Evolutionary conservation across 192 early-diverging fungal genomes (phyloP), one percentile per base, ranked within the genome.

Genomic region (Dissophora globulifera): DNA sequence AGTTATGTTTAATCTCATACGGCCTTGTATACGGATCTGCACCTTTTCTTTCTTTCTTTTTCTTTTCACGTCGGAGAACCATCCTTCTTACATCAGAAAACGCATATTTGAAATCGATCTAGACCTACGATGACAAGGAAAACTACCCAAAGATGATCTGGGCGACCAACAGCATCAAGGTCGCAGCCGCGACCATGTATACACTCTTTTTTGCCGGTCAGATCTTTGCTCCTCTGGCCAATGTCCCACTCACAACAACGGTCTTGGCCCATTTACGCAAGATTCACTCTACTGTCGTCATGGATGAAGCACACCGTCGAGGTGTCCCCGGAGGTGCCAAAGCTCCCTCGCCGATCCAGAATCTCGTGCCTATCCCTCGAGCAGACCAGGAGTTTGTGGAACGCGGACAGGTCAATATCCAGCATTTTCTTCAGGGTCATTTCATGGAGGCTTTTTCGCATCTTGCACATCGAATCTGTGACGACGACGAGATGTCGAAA

Each of bases 111-210:
- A n/a, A n/a, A n/a, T n/a, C n/a, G n/a, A n/a, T n/a, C n/a, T 63
- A 75, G 70, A 66, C 56, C 12, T 79, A 58, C 7, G 30, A 81
- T 0, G 76, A 80, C 23, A 84, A 82, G 4, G 45, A 58, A 0
- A 17, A 68, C 9, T 88, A 79, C 38, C 86, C 86, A 29, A 80
- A 66, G 40, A 88, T 88, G 86, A 86, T 88, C 11, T 88, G 86
- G 86, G 72, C 71, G 22, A 88, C 86, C 42, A 88, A 88, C 56
- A 83, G 82, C 42, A 52, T 62, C 33, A 83, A 85, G n/a, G 35
- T 84, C 9, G 81, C 85, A 26, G 69, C 83, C 0, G 68, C 83
- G 0, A 86, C 86, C 38, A 83, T 88, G 78, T 86, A 86, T 29
- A 86, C 86, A 6, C 67, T 88, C 13, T 88, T 88, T 57, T 86